Percentiles rank a stretch among this genome's conserved stretches.
These are phyloP conservation scores for Paramyrothecium roridum DNA, from an alignment of 2,329 filamentous ascomycete species.

Conservation along the genomic window DNA sequence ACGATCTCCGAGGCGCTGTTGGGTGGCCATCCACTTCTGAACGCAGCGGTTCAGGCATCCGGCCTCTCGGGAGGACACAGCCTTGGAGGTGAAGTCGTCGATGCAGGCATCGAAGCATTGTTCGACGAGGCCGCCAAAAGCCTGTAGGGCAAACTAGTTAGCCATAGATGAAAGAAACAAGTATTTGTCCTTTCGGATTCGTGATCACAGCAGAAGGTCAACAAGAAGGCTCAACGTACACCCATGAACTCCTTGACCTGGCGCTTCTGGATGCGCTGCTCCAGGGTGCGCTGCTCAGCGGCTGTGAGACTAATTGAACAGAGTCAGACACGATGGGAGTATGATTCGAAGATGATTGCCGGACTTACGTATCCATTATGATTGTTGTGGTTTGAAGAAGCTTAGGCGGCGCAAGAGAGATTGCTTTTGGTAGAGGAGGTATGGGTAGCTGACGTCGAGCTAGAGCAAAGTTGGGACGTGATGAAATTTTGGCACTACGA, in stretches of 20 bases:
- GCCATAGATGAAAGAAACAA: neutral
- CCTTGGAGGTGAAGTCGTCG: conserved; percentile 98
- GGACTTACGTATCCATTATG: conserved; percentile 22
- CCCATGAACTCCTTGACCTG: conserved; percentile 99
- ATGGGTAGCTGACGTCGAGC: neutral
- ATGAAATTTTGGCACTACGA: conserved; percentile 10
- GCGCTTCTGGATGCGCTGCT: conserved; percentile 92
- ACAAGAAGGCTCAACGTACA: conserved; percentile 53
- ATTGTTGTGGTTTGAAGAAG: neutral
- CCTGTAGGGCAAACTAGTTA: conserved; percentile 17
- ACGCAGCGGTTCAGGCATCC: conserved; percentile 93
- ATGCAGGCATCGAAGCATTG: conserved; percentile 96
- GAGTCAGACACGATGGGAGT: conserved; percentile 8
- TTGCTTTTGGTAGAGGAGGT: neutral
- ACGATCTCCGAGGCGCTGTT: conserved; percentile 84
- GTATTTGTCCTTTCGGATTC: neutral
- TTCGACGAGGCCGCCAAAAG: conserved; percentile 53
- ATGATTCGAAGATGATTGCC: neutral
- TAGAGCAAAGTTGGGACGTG: neutral
- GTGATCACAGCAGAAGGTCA: neutral
- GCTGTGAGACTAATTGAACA: conserved; percentile 57
- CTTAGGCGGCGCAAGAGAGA: neutral
- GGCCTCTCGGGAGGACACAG: conserved; percentile 81
- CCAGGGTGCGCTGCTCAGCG: conserved; percentile 87
- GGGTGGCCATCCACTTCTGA: conserved; percentile 91